Conservation (phyloP, 371 early-diverging fungal genomes). For the Circinella umbellata region DNA sequence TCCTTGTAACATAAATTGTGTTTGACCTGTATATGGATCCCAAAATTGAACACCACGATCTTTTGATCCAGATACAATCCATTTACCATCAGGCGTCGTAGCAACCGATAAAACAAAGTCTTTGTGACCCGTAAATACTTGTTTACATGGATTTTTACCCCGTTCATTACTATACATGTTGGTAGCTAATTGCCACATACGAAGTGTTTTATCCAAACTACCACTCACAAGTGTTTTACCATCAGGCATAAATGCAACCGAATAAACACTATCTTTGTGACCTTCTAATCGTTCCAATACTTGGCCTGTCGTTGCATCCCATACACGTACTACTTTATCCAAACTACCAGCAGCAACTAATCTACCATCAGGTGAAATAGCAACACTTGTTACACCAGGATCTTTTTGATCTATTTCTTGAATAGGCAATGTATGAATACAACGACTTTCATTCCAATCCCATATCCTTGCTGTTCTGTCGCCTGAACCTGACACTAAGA, state of each 20-base stretch:
- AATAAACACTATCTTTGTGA: conserved; percentile 95
- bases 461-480: conserved; percentile 91
- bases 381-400: conserved; percentile 93
- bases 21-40: conserved; percentile 81
- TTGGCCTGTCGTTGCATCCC: conserved; percentile 86
- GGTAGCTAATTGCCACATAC: conserved; percentile 85
- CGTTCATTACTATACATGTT: conserved; percentile 25
- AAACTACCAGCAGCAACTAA: conserved; percentile 86
- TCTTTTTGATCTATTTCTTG: conserved; percentile 84
- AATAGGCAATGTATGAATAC: conserved; percentile 72
- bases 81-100: conserved; percentile 87
- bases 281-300: conserved; percentile 90
- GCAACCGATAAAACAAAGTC: conserved; percentile 98
- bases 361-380: conserved; percentile 81
- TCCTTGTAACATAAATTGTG: conserved; percentile 93
- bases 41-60: conserved; percentile 95
- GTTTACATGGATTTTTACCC: conserved; percentile 49
- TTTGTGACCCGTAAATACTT: conserved; percentile 70
- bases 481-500: conserved; percentile 92
- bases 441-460: conserved; percentile 80
- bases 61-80: conserved; percentile 94
- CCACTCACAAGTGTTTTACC: conserved; percentile 91
- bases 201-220: conserved; percentile 91
- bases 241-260: conserved; percentile 94
- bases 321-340: conserved; percentile 90